phyloP scores from a whole-genome alignment of 495 filamentous ascomycete species.

The Haplographium delicatum region DNA sequence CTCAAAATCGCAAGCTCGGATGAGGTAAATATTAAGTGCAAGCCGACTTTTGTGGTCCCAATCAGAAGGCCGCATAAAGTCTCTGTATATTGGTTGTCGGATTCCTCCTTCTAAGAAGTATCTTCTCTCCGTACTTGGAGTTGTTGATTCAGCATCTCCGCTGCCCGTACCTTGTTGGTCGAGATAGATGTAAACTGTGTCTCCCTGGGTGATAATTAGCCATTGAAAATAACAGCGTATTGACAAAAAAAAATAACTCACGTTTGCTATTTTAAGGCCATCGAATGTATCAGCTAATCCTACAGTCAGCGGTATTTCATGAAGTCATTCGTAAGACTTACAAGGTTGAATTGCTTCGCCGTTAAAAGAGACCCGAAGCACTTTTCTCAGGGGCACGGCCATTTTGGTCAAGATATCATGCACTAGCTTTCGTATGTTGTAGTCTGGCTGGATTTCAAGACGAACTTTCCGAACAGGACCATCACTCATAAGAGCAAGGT shows the following conservation, averaged over 20 bases:
- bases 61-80: slow-evolving; percentile 9
- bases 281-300: background rate
- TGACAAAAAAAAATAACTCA: no score
- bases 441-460: background rate
- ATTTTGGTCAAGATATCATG: background rate
- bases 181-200: background rate
- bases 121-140: slow-evolving; percentile 18
- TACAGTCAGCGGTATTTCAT: no score
- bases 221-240: no score
- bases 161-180: background rate
- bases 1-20: background rate
- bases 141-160: background rate
- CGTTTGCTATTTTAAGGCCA: background rate
- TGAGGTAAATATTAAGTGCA: slow-evolving; percentile 16
- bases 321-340: no score
- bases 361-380: background rate
- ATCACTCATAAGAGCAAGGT: background rate
- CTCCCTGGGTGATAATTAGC: no score
- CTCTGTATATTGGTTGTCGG: slow-evolving; percentile 27
- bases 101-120: slow-evolving; percentile 32
- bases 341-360: background rate
- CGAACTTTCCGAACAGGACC: background rate
- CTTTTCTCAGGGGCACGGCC: background rate
- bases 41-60: slow-evolving; percentile 28
- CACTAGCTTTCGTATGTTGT: background rate